Evolutionary conservation across 2,329 filamentous ascomycete species (phyloP).

Genomic region (Ophiostoma sp.): DNA sequence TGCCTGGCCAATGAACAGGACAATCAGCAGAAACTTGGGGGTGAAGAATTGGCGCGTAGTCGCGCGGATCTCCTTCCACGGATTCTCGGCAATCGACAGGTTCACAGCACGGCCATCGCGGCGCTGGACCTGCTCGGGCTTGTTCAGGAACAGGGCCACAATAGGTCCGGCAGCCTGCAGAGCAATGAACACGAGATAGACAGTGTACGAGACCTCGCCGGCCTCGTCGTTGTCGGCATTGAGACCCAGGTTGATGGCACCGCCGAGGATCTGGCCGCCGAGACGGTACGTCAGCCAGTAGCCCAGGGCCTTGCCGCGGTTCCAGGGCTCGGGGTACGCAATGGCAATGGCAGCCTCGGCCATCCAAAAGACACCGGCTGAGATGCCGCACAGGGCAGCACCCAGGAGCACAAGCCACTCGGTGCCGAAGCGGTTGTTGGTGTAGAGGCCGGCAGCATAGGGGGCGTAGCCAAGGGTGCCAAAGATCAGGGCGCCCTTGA

Average conservation of each 20-base stretch:
- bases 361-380: conserved; percentile 70
- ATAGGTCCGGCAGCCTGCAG: conserved; percentile 62
- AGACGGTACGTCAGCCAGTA: conserved; percentile 57
- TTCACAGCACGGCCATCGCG: conserved; percentile 59
- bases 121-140: conserved; percentile 57
- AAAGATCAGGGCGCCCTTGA: conserved; percentile 65
- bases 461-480: conserved; percentile 68
- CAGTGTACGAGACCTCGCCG: conserved; percentile 63
- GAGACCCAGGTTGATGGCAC: conserved; percentile 64
- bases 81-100: conserved; percentile 52
- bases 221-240: conserved; percentile 46
- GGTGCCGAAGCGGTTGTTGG: conserved; percentile 63
- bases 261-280: conserved; percentile 63
- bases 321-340: conserved; percentile 65
- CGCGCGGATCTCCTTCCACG: conserved; percentile 54
- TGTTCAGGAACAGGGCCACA: conserved; percentile 58
- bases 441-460: conserved; percentile 65
- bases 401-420: conserved; percentile 66
- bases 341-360: conserved; percentile 69
- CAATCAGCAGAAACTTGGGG: conserved; percentile 57
- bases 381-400: conserved; percentile 63
- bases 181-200: conserved; percentile 66
- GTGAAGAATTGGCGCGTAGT: conserved; percentile 56
- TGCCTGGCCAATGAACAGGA: conserved; percentile 64
- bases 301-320: conserved; percentile 58